Evolutionary conservation across 441 rosid species (phyloP), one percentile per base, ranked within the genome.

Genomic region (Aquilaria agallochum): DNA sequence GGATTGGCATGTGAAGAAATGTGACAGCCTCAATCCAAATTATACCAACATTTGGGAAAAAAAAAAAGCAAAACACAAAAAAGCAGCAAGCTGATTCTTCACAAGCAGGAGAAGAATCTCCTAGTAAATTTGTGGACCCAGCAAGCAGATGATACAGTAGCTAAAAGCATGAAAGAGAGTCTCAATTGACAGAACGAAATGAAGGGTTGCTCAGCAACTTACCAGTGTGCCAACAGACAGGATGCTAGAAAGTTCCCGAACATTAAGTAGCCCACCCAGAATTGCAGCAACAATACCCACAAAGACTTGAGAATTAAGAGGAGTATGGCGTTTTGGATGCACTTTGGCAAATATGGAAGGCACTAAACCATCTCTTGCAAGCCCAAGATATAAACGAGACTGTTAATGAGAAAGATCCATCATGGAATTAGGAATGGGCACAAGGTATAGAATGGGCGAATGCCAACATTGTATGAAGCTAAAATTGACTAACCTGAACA

Each of bases 171-270:
- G 42, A 36, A 3, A 36, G 7, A 36, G 42, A 36, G 27, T 20
- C 27, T 20, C 27, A 20, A 20, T 20, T 34, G 6, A 34, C 4
- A 6, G 40, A 3, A 1, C 6, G 42, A 36, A 36, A 36, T 36
- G 42, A 36, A 36, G 42, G 42, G 42, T 36, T 36, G 1, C 7
- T 36, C 0, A 53, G 53, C 11, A 33, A 50, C 95, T 32, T 88
- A 95, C 99, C 97, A 95, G 64, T 46, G 98, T 73, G 69, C 99
- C 99, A 30, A 92, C 97, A 0, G 98, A 95, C 63, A 95, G 99
- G 83, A 92, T 92, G 87, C 86, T 96, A 9, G 98, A 88, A 55
- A 95, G 97, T 53, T 83, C 62, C 31, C 54, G 96, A 60, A 95
- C 86, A n/a, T 95, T 95, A 73, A 95, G 80, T 50, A 92, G 66